Evolutionary conservation across 331 rosid genomes (phyloP), one percentile per base, ranked within the genome.

Genomic region (Rosa hybrid): DNA sequence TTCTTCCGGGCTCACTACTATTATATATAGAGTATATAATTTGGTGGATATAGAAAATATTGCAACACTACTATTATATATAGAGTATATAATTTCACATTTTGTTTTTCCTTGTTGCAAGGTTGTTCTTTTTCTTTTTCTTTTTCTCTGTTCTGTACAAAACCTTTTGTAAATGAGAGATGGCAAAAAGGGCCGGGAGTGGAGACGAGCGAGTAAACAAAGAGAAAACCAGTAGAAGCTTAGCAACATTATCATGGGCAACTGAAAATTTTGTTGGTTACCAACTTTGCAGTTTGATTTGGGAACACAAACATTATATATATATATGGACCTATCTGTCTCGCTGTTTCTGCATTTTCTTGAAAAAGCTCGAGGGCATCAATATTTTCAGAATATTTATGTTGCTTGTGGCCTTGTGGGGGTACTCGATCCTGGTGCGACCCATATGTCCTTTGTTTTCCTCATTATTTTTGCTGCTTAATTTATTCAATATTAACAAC

Each of bases 361-460:
- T 14, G 39, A 51, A 56, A 21, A 59, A 6, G 72, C 73, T 68
- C 49, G 72, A 68, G 14, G 48, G n/a, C 18, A 16, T 67, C 12
- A 17, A 38, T 38, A 14, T 67, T 27, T 25, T 8, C 48, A 38
- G 25, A 38, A 67, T 67, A 45, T 71, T 1, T 41, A 39, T 62
- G 74, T 81, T 82, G 68, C 50, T 72, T 82, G n/a, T n/a, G n/a
- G n/a, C n/a, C n/a, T n/a, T n/a, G 86, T 79, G 88, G 88, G 86
- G 87, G 77, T 27, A 27, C 44, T 27, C 42, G 44, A 74, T 69
- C 80, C 65, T 74, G 59, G 25, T 75, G 85, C 72, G 73, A 69
- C 82, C 79, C 83, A 82, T 83, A 75, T 82, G 80, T 81, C 20
- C 63, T 62, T 76, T 64, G 12, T 27, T 59, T 17, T 78, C 1